Base-by-base conservation (phyloP, 257 asterid species). In the Salvia rosmarinus region DNA sequence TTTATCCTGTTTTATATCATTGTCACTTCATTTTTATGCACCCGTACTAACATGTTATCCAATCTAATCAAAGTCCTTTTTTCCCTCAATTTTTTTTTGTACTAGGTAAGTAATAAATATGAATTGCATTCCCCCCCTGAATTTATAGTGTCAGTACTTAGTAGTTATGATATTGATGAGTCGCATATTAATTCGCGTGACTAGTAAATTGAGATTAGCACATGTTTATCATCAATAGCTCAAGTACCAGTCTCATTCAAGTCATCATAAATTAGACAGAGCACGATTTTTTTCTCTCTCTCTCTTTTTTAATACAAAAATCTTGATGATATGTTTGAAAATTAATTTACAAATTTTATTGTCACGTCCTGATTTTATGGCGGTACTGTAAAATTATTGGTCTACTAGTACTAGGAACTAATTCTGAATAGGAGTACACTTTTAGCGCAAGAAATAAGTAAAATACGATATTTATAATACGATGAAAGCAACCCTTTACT, bases 61-160 rank as follows among this genome's bases (percentile, higher is more conserved):
- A 60, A 28, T 74, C 68, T 47, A 71, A 72, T 61, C 75, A 57
- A 19, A 10, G 4, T 21, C 54, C 43, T 8, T 61, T 59, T 57
- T 17, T 0, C 47, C 32, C 43, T 8, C 5, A 3, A 12, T 43
- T 43, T 12, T 46, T 13, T 14, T 14, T n/a, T n/a, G 25, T 17
- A 25, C 13, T 51, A 51, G 30, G 30, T 19, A 51, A 51, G 3
- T 51, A 1, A 17, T n/a, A n/a, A 49, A 49, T 4, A 47, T 14
- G 9, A 49, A 19, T 17, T 17, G 25, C 23, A 6, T 16, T 2
- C 43, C 59, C 1, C 9, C 9, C 55, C 1, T 16, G 55, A n/a
- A 49, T 49, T 49, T 49, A 16, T 16, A 49, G 55, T 47, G 28
- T 3, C 6, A 51, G 44, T 51, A 51, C 10, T 51, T 7, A 51